Conservation (phyloP, 2,329 filamentous ascomycete species). For the Hypoxylon sp. region DNA sequence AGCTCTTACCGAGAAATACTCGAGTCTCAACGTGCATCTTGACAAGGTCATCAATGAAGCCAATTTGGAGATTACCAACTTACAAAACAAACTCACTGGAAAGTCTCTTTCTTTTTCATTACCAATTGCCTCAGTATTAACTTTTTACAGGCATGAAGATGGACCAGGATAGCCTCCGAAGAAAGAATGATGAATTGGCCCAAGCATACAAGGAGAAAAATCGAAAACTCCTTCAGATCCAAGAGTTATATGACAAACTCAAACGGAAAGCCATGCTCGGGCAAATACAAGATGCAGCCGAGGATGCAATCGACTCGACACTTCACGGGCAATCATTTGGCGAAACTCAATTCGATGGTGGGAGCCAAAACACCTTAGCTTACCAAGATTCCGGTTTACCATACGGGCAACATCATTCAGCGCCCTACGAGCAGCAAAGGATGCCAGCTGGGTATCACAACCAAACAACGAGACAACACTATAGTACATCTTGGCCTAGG, state of each 20-base stretch:
- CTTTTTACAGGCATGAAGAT: conserved; percentile 64
- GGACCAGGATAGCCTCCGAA: conserved; percentile 74
- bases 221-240: conserved; percentile 77
- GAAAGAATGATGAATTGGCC: conserved; percentile 80
- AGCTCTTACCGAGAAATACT: conserved; percentile 80
- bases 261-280: conserved; percentile 69
- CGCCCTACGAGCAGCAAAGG: conserved; percentile 35
- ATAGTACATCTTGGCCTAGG: conserved; percentile 36
- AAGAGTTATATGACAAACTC: conserved; percentile 74
- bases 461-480: conserved; percentile 17
- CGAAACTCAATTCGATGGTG: conserved; percentile 29
- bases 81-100: conserved; percentile 78
- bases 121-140: conserved; percentile 32
- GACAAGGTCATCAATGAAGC: conserved; percentile 83
- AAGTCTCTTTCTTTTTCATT: conserved; percentile 42
- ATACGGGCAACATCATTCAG: conserved; percentile 34
- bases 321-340: conserved; percentile 53
- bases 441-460: conserved; percentile 26
- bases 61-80: conserved; percentile 76
- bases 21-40: conserved; percentile 73
- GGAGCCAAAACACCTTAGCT: conserved; percentile 27
- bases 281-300: conserved; percentile 69
- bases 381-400: conserved; percentile 33
- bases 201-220: conserved; percentile 79
- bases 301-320: conserved; percentile 63